These are phyloP conservation scores for Cladosporium sp. DNA, from an alignment of 2,329 filamentous ascomycete genomes.

Conservation along the genomic window DNA sequence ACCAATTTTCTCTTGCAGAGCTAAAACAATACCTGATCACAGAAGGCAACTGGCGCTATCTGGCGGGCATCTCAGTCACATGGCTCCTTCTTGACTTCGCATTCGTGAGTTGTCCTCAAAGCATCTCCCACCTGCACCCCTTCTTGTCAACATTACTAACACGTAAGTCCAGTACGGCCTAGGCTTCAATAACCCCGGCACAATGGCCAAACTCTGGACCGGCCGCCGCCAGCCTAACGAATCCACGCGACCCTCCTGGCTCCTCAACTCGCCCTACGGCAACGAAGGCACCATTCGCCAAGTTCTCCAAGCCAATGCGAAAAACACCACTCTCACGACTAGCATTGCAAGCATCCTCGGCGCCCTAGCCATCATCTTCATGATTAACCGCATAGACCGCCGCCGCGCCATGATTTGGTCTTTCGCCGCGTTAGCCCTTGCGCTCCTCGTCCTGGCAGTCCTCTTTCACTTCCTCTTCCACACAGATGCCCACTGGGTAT, in stretches of 20 bases:
- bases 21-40: slow-evolving; percentile 18
- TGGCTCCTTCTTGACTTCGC: slow-evolving; percentile 21
- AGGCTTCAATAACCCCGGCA: slow-evolving; percentile 21
- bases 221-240: slow-evolving; percentile 6
- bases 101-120: slow-evolving; percentile 14
- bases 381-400: slow-evolving; percentile 39
- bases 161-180: slow-evolving; percentile 14
- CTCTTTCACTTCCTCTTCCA: slow-evolving; percentile 38
- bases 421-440: slow-evolving; percentile 39
- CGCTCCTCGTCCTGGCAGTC: slow-evolving; percentile 42
- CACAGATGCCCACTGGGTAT: slow-evolving; percentile 27
- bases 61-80: slow-evolving; percentile 19
- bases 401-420: slow-evolving; percentile 42
- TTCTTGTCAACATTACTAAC: background rate
- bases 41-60: slow-evolving; percentile 20
- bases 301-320: slow-evolving; percentile 18
- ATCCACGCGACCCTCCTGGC: slow-evolving; percentile 15
- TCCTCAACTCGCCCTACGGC: slow-evolving; percentile 12
- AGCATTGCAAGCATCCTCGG: slow-evolving; percentile 40
- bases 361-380: slow-evolving; percentile 37
- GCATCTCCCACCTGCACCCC: background rate
- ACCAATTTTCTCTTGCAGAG: slow-evolving; percentile 16
- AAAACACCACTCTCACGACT: slow-evolving; percentile 20
- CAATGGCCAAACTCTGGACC: slow-evolving; percentile 21
- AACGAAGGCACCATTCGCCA: slow-evolving; percentile 14